A percentile compares a stretch with the other conserved stretches of the same genome.
Evolutionary conservation across 129 eudicot species (phyloP).

Genomic region (Flaveria linearis): DNA sequence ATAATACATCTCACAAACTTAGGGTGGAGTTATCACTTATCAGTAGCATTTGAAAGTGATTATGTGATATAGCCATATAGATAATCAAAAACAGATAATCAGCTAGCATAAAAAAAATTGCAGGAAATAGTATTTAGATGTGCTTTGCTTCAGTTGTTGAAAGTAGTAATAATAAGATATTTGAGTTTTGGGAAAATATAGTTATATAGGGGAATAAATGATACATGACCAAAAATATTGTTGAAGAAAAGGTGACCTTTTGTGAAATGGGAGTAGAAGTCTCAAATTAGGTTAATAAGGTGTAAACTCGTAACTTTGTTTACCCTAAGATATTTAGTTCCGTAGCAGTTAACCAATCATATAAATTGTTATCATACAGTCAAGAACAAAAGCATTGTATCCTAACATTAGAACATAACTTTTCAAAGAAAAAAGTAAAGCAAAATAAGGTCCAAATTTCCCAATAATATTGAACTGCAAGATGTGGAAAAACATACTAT

Average conservation of each 20-base stretch:
- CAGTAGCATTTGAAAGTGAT: background rate
- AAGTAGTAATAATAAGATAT: background rate
- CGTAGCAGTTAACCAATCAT: background rate
- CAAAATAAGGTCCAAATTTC: conserved; percentile 16
- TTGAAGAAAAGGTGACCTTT: background rate
- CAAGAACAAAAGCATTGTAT: background rate
- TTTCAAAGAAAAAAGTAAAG: background rate
- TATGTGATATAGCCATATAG: background rate
- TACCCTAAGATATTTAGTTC: background rate
- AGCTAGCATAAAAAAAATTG: background rate
- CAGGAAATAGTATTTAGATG: background rate
- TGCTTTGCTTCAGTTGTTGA: background rate
- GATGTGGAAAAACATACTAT: conserved; percentile 47
- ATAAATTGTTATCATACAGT: background rate
- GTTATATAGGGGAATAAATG: background rate
- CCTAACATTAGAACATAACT: background rate
- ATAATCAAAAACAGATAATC: background rate
- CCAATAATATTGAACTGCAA: conserved; percentile 1
- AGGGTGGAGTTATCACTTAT: too few species aligned
- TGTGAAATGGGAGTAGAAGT: background rate
- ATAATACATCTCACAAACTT: conserved; percentile 6
- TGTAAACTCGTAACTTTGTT: background rate
- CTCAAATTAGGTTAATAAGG: background rate
- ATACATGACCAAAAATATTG: background rate
- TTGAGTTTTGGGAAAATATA: background rate